Evolutionary conservation across 2,329 filamentous ascomycete species (phyloP), one percentile per base, ranked within the genome.

Genomic region (Neodidymelliopsis sp.): DNA sequence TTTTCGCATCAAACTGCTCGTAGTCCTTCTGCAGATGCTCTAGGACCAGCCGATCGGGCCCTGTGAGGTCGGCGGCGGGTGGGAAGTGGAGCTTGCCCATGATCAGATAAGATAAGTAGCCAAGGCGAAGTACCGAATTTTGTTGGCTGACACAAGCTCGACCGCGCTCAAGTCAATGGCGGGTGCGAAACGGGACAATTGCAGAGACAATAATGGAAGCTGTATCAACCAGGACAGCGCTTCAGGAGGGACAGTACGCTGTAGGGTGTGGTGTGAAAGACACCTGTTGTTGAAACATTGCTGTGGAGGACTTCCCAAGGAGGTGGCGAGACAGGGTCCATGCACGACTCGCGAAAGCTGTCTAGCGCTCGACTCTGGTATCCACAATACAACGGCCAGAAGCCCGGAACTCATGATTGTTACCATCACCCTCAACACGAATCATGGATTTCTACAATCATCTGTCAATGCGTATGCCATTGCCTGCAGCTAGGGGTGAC

Each of bases 1-100:
- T 12, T 7, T 27, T 27, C 11, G 54, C 46, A 15, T 60, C 52
- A 22, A 57, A 31, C 12, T 54, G 34, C 16, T 68, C 63, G 19
- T 64, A 67, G 36, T 70, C 60, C 31, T 65, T 68, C 36, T 65
- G 55, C 25, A 71, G 40, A 12, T 69, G 53, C 6, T 61, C 54
- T 34, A 71, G 25, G 13, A 71, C 65, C 33, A 70, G 46, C 19
- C 62, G 66, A 38, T 71, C 68, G 27, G 63, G 63, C 6, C 43
- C 51, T 4, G 67, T 70, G 10, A 71, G 63, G 39, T 69, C 62
- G 30, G 62, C 62, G 56, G 68, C 65, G 10, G 59, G 59, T 40
- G 62, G 59, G 34, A 67, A 69, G 29, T 64, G 59, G 4, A 71
- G 54, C 34, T 63, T 63, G 50, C 65, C 66, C 66, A 69, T 71